Base-by-base conservation (phyloP, 176 grass and related monocot genomes). In the Pontederia paniculata region DNA sequence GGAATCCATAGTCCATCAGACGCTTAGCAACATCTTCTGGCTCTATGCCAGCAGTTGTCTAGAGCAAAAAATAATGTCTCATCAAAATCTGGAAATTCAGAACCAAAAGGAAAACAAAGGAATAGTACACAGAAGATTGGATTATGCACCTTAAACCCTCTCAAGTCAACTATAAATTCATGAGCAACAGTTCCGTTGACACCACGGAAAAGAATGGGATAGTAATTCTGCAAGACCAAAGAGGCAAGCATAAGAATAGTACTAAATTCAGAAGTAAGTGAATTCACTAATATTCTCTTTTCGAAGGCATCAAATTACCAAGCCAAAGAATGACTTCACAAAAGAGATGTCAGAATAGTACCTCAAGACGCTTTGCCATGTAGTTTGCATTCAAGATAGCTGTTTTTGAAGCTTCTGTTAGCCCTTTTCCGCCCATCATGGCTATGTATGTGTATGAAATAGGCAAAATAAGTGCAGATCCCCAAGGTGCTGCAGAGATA, bases 361-460 rank as follows among this genome's bases (percentile, higher is more conserved):
- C 87, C 94, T 98, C 83, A 14, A 98, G 75, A 62, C 87, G 94
- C 65, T 98, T 93, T 63, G 87, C 80, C 94, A 98, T 98, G 80
- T 91, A 98, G 71, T 98, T 98, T 25, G 94, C 94, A 64, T 81
- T 93, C 74, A 98, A 72, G 54, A 98, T 98, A 9, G 94, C 94
- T 23, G 88, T 98, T 71, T 98, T 93, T 59, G 94, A 98, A 63
- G 94, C 94, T 10, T 93, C 87, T 46, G 94, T 98, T 28, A 98
- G 81, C 49, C 93, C 94, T 54, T 88, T 66, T 28, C 87, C 91
- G 48, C 94, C 94, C 94, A 98, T 98, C 94, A 98, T 93, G 55
- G 94, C 94, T 74, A 98, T 98, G 73, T 98, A 98, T 70, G 94
- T 82, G 58, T 93, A 98, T n/a, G 94, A 98, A 67, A 98, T 98